A percentile compares a stretch with the other conserved stretches of the same genome.
Evolutionary conservation across 2,329 filamentous ascomycete species (phyloP).

Genomic region (Phialophora chinensis): DNA sequence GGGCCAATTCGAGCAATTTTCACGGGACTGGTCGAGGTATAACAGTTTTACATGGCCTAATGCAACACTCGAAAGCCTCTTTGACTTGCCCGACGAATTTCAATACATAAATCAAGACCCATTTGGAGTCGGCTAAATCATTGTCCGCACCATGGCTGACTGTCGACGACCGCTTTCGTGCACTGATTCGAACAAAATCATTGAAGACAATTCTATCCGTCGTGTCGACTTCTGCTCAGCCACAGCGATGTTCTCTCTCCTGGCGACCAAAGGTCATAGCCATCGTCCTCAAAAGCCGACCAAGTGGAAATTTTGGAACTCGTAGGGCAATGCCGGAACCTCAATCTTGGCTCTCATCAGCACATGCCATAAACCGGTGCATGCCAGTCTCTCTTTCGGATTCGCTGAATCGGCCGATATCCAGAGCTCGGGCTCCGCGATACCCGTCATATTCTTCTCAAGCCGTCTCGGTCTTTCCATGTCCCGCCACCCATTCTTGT

Average conservation of each 20-base stretch:
- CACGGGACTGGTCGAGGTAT: slow-evolving; percentile 22
- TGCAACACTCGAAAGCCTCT: slow-evolving; percentile 26
- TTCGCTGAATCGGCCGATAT: not conserved
- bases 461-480: slow-evolving; percentile 5
- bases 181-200: not conserved
- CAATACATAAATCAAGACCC: slow-evolving; percentile 21
- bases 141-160: not conserved
- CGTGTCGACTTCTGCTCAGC: not conserved
- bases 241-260: not conserved
- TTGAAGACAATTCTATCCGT: not conserved
- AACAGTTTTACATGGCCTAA: slow-evolving; percentile 25
- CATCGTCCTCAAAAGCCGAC: not conserved
- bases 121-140: slow-evolving; percentile 11
- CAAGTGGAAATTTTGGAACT: not conserved
- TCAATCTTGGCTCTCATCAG: not conserved
- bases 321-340: not conserved
- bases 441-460: not conserved
- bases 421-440: not conserved
- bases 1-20: slow-evolving; percentile 11
- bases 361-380: not conserved
- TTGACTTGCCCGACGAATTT: slow-evolving; percentile 26
- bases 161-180: not conserved
- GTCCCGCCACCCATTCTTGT: slow-evolving; percentile 45
- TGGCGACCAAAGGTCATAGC: not conserved
- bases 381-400: not conserved